These are phyloP conservation scores for Arachis monticola DNA, from an alignment of 331 rosid genomes.

Conservation along the genomic window DNA sequence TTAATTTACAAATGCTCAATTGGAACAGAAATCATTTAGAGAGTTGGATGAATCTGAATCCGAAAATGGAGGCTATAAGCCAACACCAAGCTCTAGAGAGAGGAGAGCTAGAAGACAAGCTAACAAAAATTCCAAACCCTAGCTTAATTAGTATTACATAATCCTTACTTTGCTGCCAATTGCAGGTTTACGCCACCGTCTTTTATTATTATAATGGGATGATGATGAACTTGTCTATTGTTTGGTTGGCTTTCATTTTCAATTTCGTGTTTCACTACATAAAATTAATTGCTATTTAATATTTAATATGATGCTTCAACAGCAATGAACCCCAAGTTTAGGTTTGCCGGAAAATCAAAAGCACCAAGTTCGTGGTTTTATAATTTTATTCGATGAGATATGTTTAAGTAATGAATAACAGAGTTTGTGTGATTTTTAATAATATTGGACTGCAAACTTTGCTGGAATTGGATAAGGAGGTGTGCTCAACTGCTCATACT, in stretches of 20 bases:
- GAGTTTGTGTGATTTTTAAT: background rate
- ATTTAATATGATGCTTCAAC: conserved; percentile 9
- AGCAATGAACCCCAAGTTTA: conserved; percentile 2
- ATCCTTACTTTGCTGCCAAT: conserved; percentile 13
- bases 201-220: background rate
- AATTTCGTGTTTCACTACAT: conserved; percentile 4
- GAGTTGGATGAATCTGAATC: conserved; percentile 48
- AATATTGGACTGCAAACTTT: background rate
- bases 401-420: background rate
- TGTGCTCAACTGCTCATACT: background rate
- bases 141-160: too few relatives aligned
- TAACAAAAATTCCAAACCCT: conserved; percentile 33
- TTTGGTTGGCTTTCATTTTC: conserved; percentile 30
- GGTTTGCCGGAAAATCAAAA: background rate
- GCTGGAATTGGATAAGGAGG: conserved; percentile 11
- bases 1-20: background rate
- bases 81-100: conserved; percentile 48
- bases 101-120: conserved; percentile 60
- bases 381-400: background rate
- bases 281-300: background rate
- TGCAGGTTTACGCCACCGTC: background rate
- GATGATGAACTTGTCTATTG: conserved; percentile 12
- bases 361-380: background rate
- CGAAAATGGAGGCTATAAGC: conserved; percentile 48
- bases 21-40: conserved; percentile 49